Conservation (phyloP, 768 basidiomycete genomes). For the Sarcodon sp. region DNA sequence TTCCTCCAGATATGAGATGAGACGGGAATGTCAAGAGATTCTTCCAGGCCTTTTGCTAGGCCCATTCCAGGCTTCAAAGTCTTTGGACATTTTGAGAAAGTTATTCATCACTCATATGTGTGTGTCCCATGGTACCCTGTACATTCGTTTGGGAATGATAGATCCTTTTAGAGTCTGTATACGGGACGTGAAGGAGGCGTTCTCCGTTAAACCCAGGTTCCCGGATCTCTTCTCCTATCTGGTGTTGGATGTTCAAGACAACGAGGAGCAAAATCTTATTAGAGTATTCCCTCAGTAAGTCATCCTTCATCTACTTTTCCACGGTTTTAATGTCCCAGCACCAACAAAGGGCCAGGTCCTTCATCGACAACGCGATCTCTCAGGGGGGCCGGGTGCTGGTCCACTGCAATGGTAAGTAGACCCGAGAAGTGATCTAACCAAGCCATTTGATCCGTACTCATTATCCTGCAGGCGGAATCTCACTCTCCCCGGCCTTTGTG, state of each 20-base stretch:
- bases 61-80: constrained; percentile 82
- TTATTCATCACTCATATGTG: constrained; percentile 81
- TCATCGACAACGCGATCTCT: constrained; percentile 61
- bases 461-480: constrained; percentile 57
- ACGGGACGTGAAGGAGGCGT: constrained; percentile 80
- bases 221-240: constrained; percentile 68
- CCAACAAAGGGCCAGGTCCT: constrained; percentile 48
- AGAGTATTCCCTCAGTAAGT: constrained; percentile 75
- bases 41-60: constrained; percentile 72
- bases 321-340: not conserved
- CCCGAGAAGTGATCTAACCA: not conserved
- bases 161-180: constrained; percentile 57
- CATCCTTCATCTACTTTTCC: not conserved
- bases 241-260: constrained; percentile 80
- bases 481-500: constrained; percentile 77
- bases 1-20: constrained; percentile 74
- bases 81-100: constrained; percentile 48
- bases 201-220: constrained; percentile 80
- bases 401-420: constrained; percentile 68
- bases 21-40: constrained; percentile 90
- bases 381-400: constrained; percentile 69
- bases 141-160: not conserved
- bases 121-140: constrained; percentile 6
- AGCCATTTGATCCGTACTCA: not conserved
- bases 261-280: constrained; percentile 91